phyloP scores from a whole-genome alignment of 2,329 filamentous ascomycete species.

The Pyrenochaeta sp. region DNA sequence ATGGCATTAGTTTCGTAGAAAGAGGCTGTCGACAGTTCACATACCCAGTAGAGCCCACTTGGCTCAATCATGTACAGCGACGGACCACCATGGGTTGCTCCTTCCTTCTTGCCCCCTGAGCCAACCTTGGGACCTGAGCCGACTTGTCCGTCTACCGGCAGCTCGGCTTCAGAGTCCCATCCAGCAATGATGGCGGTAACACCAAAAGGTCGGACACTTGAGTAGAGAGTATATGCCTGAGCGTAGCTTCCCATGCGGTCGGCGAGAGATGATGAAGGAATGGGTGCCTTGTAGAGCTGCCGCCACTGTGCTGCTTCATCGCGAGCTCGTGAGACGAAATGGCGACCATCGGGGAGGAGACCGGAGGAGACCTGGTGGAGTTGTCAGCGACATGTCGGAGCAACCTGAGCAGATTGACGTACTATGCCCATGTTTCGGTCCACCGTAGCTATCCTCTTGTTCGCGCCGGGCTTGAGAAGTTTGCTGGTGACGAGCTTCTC shows the following conservation, averaged over 20 bases:
- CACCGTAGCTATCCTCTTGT: slow-evolving; percentile 95
- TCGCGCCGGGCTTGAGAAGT: slow-evolving; percentile 90
- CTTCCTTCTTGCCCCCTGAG: slow-evolving; percentile 80
- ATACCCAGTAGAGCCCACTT: slow-evolving; percentile 90
- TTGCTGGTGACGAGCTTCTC: slow-evolving; percentile 98
- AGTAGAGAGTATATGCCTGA: slow-evolving; percentile 97
- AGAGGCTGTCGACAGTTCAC: slow-evolving; percentile 14
- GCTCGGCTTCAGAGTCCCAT: slow-evolving; percentile 87
- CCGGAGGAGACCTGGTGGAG: slow-evolving; percentile 85
- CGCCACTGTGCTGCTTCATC: slow-evolving; percentile 94
- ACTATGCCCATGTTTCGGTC: slow-evolving; percentile 94
- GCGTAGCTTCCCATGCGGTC: slow-evolving; percentile 94
- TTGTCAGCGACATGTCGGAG: slow-evolving; percentile 1
- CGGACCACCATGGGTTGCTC: slow-evolving; percentile 83
- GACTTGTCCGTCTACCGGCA: slow-evolving; percentile 88
- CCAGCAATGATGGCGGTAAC: slow-evolving; percentile 94
- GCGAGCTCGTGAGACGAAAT: slow-evolving; percentile 92
- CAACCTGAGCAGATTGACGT: slow-evolving; percentile 50
- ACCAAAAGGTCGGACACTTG: slow-evolving; percentile 93
- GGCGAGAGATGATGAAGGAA: slow-evolving; percentile 85
- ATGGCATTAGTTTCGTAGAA: slow-evolving; percentile 5
- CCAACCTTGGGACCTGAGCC: slow-evolving; percentile 80
- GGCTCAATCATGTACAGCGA: slow-evolving; percentile 99
- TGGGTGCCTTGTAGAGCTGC: slow-evolving; percentile 91
- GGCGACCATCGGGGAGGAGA: slow-evolving; percentile 91